Percentiles rank a stretch among this genome's conserved stretches.
phyloP scores from a whole-genome alignment of 2,329 filamentous ascomycete genomes.

The Fusarium decemcellulare region DNA sequence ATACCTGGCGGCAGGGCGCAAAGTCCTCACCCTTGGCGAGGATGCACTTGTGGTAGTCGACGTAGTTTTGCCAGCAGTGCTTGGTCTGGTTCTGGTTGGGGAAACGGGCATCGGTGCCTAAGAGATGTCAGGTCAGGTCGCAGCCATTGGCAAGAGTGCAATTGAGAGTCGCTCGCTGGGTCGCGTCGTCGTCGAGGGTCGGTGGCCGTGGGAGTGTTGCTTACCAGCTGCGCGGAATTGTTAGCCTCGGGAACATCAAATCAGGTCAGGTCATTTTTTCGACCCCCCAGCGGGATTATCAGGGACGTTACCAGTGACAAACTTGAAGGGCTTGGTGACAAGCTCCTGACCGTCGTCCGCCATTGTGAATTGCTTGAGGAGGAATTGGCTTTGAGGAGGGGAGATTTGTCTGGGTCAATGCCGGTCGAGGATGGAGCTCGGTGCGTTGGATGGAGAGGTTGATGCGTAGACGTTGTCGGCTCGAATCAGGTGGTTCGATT shows the following conservation, averaged over 20 bases:
- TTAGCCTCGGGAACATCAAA: slow-evolving; percentile 56
- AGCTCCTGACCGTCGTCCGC: slow-evolving; percentile 82
- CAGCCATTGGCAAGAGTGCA: slow-evolving; percentile 22
- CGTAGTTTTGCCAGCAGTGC: slow-evolving; percentile 99
- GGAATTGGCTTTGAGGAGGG: slow-evolving; percentile 44
- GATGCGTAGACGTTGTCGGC: slow-evolving; percentile 53
- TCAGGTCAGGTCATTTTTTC: slow-evolving; percentile 54
- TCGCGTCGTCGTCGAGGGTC: slow-evolving; percentile 36
- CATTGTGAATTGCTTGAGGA: slow-evolving; percentile 74
- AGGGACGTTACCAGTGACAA: slow-evolving; percentile 89
- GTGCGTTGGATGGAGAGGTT: slow-evolving; percentile 49
- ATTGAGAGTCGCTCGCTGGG: slow-evolving; percentile 47
- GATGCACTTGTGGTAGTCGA: slow-evolving; percentile 99
- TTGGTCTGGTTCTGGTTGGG: slow-evolving; percentile 99
- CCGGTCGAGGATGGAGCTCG: slow-evolving; percentile 53
- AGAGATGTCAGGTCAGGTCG: slow-evolving; percentile 36
- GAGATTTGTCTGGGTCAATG: slow-evolving; percentile 48
- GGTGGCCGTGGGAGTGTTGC: slow-evolving; percentile 40
- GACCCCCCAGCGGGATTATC: slow-evolving; percentile 53
- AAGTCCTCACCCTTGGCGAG: slow-evolving; percentile 99
- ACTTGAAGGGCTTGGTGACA: slow-evolving; percentile 99
- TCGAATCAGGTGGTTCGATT: slow-evolving; percentile 60
- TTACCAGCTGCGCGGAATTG: slow-evolving; percentile 60
- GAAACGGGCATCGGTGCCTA: slow-evolving; percentile 99
- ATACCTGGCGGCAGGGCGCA: slow-evolving; percentile 94